A percentile compares a stretch with the other conserved stretches of the same genome.
Conservation (phyloP, 2,329 filamentous ascomycete genomes). For the Aschersonia sp. region DNA sequence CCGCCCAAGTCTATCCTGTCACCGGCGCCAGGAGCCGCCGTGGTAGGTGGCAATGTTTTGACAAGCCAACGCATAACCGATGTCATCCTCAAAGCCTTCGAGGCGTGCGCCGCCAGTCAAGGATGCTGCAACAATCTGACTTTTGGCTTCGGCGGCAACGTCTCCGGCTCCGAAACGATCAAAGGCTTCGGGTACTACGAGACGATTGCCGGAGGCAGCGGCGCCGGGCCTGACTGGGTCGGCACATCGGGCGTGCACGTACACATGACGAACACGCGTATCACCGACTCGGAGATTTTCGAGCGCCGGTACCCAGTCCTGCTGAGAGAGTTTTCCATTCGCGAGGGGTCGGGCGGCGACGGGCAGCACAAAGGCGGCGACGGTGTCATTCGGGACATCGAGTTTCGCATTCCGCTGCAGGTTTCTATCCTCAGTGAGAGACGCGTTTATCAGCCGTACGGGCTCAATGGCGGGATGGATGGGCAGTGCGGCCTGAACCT, state of each 20-base stretch:
- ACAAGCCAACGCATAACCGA: constrained; percentile 29
- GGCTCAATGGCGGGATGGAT: constrained; percentile 69
- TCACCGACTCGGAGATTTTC: constrained; percentile 39
- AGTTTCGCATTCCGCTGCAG: constrained; percentile 64
- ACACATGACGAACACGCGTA: constrained; percentile 66
- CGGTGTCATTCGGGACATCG: constrained; percentile 63
- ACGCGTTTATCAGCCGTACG: constrained; percentile 51
- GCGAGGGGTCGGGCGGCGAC: constrained; percentile 45
- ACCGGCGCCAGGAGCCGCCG: constrained; percentile 62
- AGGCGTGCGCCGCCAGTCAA: constrained; percentile 64
- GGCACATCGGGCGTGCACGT: constrained; percentile 29
- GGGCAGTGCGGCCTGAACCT: constrained; percentile 70
- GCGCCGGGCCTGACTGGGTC: constrained; percentile 45
- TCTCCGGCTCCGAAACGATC: constrained; percentile 19
- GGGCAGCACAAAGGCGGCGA: constrained; percentile 59
- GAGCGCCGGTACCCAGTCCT: constrained; percentile 52
- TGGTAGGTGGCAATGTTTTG: constrained; percentile 67
- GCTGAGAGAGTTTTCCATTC: constrained; percentile 53
- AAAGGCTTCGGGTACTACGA: constrained; percentile 39
- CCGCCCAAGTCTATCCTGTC: constrained; percentile 60
- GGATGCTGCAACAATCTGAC: constrained; percentile 77
- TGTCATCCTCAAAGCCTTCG: constrained; percentile 52
- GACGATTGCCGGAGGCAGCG: constrained; percentile 49
- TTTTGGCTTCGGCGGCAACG: constrained; percentile 52
- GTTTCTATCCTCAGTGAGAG: constrained; percentile 66